A percentile compares a stretch with the other conserved stretches of the same genome.
Conservation (phyloP, 441 rosid genomes). For the Geranium incanum region DNA sequence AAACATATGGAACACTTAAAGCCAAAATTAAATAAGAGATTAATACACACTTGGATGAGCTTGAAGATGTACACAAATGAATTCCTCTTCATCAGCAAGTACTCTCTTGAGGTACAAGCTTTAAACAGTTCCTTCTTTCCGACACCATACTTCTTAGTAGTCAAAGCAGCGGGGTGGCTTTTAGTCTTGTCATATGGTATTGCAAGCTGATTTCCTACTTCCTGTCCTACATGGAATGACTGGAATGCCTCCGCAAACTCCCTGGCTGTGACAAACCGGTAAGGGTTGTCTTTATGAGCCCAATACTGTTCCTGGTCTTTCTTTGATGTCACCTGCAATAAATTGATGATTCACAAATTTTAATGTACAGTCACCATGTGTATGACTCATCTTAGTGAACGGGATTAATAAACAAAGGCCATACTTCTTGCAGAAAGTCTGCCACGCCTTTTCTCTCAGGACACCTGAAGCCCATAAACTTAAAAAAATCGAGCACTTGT, state of each 20-base stretch:
- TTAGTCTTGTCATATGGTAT: conserved; percentile 52
- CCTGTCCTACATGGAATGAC: conserved; percentile 52
- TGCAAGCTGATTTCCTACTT: conserved; percentile 43
- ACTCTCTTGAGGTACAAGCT: conserved; percentile 62
- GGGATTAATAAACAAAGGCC: background rate
- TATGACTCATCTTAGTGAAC: background rate
- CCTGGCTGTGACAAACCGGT: conserved; percentile 47
- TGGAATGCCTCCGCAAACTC: conserved; percentile 71
- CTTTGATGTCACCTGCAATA: conserved; percentile 71
- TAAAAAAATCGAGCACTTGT: conserved; percentile 58
- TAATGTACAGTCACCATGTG: background rate
- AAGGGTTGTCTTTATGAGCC: conserved; percentile 47
- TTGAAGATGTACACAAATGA: conserved; percentile 78
- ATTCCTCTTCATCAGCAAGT: conserved; percentile 77
- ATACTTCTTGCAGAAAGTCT: conserved; percentile 65
- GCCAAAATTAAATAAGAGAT: background rate
- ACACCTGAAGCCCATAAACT: conserved; percentile 72
- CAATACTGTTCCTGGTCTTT: conserved; percentile 88
- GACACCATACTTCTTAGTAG: conserved; percentile 60
- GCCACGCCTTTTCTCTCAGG: conserved; percentile 86
- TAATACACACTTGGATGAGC: conserved; percentile 45
- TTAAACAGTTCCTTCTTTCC: conserved; percentile 51
- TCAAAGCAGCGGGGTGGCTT: conserved; percentile 70
- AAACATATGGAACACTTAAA: background rate
- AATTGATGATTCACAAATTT: background rate